Base-by-base conservation (phyloP, 768 basidiomycete genomes). In the Collybia nuda region DNA sequence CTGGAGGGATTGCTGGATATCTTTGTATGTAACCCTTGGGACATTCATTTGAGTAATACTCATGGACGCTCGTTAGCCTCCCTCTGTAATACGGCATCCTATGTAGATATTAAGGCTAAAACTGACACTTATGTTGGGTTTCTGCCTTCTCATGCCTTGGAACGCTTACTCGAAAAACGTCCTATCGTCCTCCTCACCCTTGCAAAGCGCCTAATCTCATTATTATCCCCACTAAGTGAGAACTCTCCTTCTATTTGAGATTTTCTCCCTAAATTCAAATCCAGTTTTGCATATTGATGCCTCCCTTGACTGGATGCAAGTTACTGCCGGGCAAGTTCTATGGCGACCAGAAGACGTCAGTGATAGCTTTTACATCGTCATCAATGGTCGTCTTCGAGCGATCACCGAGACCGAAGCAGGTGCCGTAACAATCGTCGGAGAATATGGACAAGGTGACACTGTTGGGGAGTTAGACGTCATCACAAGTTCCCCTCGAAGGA, bases 71-170 rank as follows among this genome's bases (percentile, higher is more conserved):
- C n/a, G 2, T 35, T 47, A 93, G 91, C 95, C 15, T 93, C 94
- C 0, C 78, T 98, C 3, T 93, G 91, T 57, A 88, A 86, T 47
- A 93, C 89, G 22, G 86, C 93, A 5, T 96, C 93, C 2, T 99
- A 98, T 62, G 95, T 98, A 39, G 93, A 96, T 65, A 97, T 99
- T 64, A 87, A 79, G 56, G 94, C 97, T 4, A 98, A 98, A 73
- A 98, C 95, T 0, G 96, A 99, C 63, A 89, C 88, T n/a, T 99
- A 96, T 60, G 97, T 98, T 55, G 97, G 97, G 0, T 96, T 96
- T 67, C 68, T 99, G 23, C 91, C 97, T 1, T 84, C 90, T 2
- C 80, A 87, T 62, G 88, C 96, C 5, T 72, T 99, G 48, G 93
- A 98, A 62, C 77, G 90, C 19, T 77, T 99, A 48, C 78, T 98